Evolutionary conservation across 208 protist genomes (phyloP).

Genomic region (Acanthamoeba royreba): DNA sequence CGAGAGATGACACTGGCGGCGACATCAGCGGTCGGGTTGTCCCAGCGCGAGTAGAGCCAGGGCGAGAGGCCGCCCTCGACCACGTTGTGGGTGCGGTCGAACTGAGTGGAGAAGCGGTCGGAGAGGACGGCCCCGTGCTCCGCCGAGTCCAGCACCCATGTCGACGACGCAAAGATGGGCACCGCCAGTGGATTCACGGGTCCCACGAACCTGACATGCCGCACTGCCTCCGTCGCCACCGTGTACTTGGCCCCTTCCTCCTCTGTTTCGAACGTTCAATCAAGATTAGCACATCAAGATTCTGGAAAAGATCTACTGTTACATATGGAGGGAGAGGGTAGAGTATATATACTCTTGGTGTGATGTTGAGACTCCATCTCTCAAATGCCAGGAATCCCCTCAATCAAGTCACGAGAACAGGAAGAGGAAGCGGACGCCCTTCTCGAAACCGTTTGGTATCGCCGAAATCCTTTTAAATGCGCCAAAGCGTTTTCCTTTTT

Average conservation of each 20-base stretch:
- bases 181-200: not conserved
- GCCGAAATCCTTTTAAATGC: not conserved
- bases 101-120: not conserved
- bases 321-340: too few relatives aligned
- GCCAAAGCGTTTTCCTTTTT: not conserved
- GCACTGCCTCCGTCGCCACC: not conserved
- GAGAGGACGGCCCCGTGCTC: not conserved
- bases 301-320: too few relatives aligned
- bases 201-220: not conserved
- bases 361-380: too few relatives aligned
- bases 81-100: not conserved
- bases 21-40: not conserved
- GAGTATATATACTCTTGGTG: too few relatives aligned
- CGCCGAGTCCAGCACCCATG: not conserved
- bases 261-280: not conserved
- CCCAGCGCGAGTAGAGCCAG: constrained; percentile 6
- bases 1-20: not conserved
- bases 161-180: not conserved
- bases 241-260: too few relatives aligned
- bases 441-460: too few relatives aligned
- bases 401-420: too few relatives aligned
- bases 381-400: too few relatives aligned
- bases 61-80: not conserved
- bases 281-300: too few relatives aligned
- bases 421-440: too few relatives aligned